A percentile compares a stretch with the other conserved stretches of the same genome.
Conservation (phyloP, 768 basidiomycete genomes). For the Mycena haematopus region DNA sequence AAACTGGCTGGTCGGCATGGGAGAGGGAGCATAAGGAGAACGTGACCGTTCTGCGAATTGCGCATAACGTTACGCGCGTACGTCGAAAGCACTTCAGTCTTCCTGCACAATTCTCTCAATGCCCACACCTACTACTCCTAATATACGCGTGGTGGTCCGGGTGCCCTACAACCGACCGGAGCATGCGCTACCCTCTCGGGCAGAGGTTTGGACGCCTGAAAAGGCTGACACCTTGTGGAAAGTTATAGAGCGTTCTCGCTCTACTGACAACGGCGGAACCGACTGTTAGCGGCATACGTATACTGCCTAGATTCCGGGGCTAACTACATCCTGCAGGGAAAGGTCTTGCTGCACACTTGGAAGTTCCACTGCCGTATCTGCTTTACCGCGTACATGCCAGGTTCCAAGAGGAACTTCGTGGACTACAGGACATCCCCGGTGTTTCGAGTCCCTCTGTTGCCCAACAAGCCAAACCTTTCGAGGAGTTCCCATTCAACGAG, state of each 20-base stretch:
- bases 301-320: conserved; percentile 5
- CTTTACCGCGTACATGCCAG: conserved; percentile 84
- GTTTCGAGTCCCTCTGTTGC: conserved; percentile 56
- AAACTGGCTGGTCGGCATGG: conserved; percentile 21
- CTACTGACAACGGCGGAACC: conserved; percentile 72
- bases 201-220: conserved; percentile 66
- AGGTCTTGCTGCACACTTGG: conserved; percentile 77
- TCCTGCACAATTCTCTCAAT: conserved; percentile 25
- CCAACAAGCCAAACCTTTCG: conserved; percentile 42
- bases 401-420: conserved; percentile 85
- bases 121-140: conserved; percentile 42
- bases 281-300: conserved; percentile 65
- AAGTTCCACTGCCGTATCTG: conserved; percentile 84
- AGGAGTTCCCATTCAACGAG: conserved; percentile 33
- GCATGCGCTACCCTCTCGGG: conserved; percentile 45
- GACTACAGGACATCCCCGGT: conserved; percentile 73
- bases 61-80: neutral
- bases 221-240: conserved; percentile 90
- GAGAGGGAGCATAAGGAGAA: conserved; percentile 24
- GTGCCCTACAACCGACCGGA: conserved; percentile 83
- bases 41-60: conserved; percentile 21
- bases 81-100: neutral
- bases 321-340: conserved; percentile 64
- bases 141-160: conserved; percentile 77
- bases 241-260: conserved; percentile 79